Evolutionary conservation across 1,139 yeast species (phyloP), one percentile per base, ranked within the genome.

Genomic region (Blastobotrys illinoisensis): DNA sequence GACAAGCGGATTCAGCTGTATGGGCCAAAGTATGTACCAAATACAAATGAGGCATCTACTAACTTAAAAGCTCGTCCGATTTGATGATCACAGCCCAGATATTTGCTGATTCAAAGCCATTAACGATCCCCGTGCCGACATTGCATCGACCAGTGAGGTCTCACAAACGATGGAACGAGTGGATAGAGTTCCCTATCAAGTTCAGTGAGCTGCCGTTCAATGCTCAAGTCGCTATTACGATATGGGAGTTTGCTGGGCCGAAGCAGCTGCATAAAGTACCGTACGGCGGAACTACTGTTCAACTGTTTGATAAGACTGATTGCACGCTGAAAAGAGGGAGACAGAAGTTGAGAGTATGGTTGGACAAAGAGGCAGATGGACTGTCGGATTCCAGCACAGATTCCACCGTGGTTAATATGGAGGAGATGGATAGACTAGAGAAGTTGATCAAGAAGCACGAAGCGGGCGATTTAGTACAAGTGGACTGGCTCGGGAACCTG

Each of bases 401-500:
- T n/a, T 63, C 67, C 5, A 60, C 62, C 9, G 61, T 64, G 9
- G 62, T 62, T 36, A 64, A 66, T 9, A 58, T 63, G 26, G 60
- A 64, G 28, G 70, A 68, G 50, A 64, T 72, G 61, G 73, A 73
- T 52, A 67, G 73, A 5, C 66, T 84, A 16, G 93, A 87, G 62
- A 69, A 71, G 55, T 73, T 79, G 53, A 72, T 87, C 47, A 84
- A 86, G 57, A 73, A 72, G 49, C 87, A 85, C 64, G 90, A 86
- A 61, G 79, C 81, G 58, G 91, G 93, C 0, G 89, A 86, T 28
- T 74, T 81, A 45, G 72, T 79, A 3, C 71, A 79, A 14, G 74
- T 84, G 1, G 81, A 79, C 45, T 93, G 99, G 98, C 73, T 91
- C 7, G 97, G 89, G 65, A 77, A 80, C 49, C 61, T 88, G 52